phyloP scores from a whole-genome alignment of 306 rosid genomes.

The Aeschynomene evenia region DNA sequence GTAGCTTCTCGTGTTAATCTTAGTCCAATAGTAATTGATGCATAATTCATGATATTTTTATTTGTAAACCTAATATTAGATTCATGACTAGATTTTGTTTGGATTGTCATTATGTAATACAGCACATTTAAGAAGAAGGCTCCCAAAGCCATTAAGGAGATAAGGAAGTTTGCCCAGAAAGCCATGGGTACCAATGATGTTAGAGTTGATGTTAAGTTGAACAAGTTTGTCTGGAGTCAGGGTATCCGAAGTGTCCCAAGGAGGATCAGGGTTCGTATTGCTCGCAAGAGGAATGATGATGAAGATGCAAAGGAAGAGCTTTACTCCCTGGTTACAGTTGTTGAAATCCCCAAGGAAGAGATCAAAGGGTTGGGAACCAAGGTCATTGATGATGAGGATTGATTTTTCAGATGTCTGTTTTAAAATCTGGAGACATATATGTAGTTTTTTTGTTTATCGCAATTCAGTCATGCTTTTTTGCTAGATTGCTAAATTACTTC shows the following conservation, averaged over 20 bases:
- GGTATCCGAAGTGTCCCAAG: slow-evolving; percentile 97
- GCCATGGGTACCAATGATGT: slow-evolving; percentile 95
- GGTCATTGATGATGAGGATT: slow-evolving; percentile 89
- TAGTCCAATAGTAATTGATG: neutral
- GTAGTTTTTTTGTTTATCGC: slow-evolving; percentile 15
- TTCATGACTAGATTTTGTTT: neutral
- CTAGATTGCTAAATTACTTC: slow-evolving; percentile 18
- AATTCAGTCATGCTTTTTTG: neutral
- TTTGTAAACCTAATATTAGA: neutral
- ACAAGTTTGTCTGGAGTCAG: slow-evolving; percentile 90
- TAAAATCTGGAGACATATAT: slow-evolving; percentile 10
- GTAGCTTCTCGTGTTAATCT: neutral
- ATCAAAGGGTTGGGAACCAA: slow-evolving; percentile 81
- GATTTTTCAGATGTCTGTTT: slow-evolving; percentile 30
- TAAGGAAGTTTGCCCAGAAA: slow-evolving; percentile 84
- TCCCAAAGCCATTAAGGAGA: slow-evolving; percentile 93
- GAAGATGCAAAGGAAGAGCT: slow-evolving; percentile 99
- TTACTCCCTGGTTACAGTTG: slow-evolving; percentile 84
- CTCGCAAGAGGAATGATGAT: slow-evolving; percentile 96
- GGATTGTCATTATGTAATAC: slow-evolving; percentile 13
- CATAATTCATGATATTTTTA: neutral
- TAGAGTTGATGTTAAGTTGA: slow-evolving; percentile 89
- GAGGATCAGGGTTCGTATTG: slow-evolving; percentile 87
- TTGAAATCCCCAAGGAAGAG: slow-evolving; percentile 84
- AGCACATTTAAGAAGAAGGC: slow-evolving; percentile 99